phyloP scores from a whole-genome alignment of 768 basidiomycete genomes.

The Dentipellis fragilis region DNA sequence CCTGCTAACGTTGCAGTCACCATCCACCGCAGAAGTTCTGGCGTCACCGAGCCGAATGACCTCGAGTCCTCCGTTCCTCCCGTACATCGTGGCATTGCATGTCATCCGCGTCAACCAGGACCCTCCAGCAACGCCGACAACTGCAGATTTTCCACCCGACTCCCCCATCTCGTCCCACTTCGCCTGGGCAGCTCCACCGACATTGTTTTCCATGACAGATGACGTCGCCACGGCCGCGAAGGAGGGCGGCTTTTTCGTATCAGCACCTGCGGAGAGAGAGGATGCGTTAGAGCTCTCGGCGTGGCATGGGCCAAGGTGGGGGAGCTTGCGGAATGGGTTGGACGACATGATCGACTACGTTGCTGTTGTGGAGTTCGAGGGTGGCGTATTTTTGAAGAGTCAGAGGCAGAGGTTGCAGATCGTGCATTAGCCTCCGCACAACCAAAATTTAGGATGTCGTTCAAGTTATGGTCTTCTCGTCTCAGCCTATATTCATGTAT shows the following conservation, averaged over 20 bases:
- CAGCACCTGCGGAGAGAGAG: background rate
- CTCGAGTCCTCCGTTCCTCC: conserved; percentile 1
- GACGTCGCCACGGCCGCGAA: background rate
- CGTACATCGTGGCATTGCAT: background rate
- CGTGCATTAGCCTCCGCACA: background rate
- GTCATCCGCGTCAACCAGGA: background rate
- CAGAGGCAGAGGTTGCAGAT: background rate
- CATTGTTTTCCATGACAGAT: conserved; percentile 4
- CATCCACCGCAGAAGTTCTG: background rate
- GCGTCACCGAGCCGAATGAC: background rate
- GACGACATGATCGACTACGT: conserved; percentile 5
- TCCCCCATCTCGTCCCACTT: conserved; percentile 1
- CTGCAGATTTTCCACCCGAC: background rate
- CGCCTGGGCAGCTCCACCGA: conserved; percentile 4
- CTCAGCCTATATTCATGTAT: too few species aligned
- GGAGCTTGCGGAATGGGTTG: conserved; percentile 1
- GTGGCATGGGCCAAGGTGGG: conserved; percentile 1
- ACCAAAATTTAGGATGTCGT: too few species aligned
- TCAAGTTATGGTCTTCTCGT: too few species aligned
- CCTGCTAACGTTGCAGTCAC: conserved; percentile 1
- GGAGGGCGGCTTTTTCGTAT: background rate
- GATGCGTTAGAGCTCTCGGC: background rate
- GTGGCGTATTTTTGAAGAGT: background rate
- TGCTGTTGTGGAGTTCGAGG: conserved; percentile 2
- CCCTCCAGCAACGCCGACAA: background rate